Percentiles rank a stretch among this genome's conserved stretches.
Evolutionary conservation across 371 early-diverging fungal species (phyloP).

Genomic region (Capniomyces stellatus): DNA sequence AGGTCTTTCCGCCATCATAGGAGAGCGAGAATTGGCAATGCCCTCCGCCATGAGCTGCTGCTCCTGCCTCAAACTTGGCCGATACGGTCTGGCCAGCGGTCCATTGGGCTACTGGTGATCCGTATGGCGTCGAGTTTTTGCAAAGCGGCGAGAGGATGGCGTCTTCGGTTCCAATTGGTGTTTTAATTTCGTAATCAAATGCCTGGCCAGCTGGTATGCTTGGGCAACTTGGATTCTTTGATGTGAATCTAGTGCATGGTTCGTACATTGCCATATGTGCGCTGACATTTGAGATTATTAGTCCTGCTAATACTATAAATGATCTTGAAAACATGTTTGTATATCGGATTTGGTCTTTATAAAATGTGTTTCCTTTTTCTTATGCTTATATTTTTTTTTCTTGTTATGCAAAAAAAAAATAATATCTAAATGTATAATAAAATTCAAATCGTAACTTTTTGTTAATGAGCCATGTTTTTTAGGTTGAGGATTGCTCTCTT

Average conservation of each 20-base stretch:
- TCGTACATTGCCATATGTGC: slow-evolving; percentile 15
- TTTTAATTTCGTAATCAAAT: slow-evolving; percentile 26
- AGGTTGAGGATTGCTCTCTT: no score
- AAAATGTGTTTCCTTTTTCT: no score
- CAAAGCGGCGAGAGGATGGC: slow-evolving; percentile 19
- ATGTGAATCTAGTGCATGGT: slow-evolving; percentile 17
- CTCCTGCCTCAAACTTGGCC: slow-evolving; percentile 16
- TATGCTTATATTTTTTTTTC: no score
- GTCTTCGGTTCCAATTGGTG: slow-evolving; percentile 23
- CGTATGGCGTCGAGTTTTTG: slow-evolving; percentile 20
- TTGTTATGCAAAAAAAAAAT: no score
- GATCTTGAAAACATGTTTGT: no score
- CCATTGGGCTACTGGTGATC: slow-evolving; percentile 13
- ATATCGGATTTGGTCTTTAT: no score
- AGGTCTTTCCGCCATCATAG: slow-evolving; percentile 38
- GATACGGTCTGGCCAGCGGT: slow-evolving; percentile 25
- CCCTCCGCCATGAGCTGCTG: slow-evolving; percentile 44
- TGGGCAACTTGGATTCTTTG: slow-evolving; percentile 14
- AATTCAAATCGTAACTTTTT: no score
- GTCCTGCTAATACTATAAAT: no score
- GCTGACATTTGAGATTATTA: no score
- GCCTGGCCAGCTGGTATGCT: slow-evolving; percentile 21
- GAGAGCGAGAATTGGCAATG: slow-evolving; percentile 49
- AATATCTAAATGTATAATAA: no score
- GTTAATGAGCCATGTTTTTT: no score